Conservation (phyloP, 2,329 filamentous ascomycete species). For the Exophiala oligosperma region DNA sequence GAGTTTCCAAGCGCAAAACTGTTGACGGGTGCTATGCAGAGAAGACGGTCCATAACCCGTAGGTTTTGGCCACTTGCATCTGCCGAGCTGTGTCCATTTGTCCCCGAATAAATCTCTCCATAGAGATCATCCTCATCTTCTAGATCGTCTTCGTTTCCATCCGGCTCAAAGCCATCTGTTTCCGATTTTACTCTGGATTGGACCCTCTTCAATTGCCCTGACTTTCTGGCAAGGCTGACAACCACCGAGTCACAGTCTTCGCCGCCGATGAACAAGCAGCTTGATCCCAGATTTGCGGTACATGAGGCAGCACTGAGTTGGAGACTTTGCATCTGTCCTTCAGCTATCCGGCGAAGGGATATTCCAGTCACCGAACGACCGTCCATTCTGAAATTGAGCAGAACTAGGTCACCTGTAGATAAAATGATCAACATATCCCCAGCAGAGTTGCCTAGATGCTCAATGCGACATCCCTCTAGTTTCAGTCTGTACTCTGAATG, state of each 20-base stretch:
- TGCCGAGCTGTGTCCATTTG: constrained; percentile 15
- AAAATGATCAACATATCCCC: constrained; percentile 85
- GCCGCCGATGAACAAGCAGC: constrained; percentile 79
- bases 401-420: constrained; percentile 69
- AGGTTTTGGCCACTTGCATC: constrained; percentile 18
- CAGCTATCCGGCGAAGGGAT: constrained; percentile 64
- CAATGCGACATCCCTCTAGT: constrained; percentile 77
- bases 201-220: constrained; percentile 38
- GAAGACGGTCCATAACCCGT: constrained; percentile 21
- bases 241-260: constrained; percentile 79
- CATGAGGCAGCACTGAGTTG: constrained; percentile 67
- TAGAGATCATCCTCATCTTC: constrained; percentile 57
- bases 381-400: constrained; percentile 82
- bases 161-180: constrained; percentile 48
- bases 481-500: constrained; percentile 78
- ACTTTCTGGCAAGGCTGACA: constrained; percentile 73
- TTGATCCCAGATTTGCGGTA: constrained; percentile 66
- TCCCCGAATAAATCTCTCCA: constrained; percentile 35
- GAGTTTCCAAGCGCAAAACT: constrained; percentile 21
- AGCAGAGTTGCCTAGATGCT: constrained; percentile 71
- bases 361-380: constrained; percentile 89
- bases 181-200: constrained; percentile 33
- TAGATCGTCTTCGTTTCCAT: constrained; percentile 55
- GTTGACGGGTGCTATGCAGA: constrained; percentile 26
- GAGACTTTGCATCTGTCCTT: constrained; percentile 63